A percentile compares a stretch with the other conserved stretches of the same genome.
Evolutionary conservation across 2,329 filamentous ascomycete species (phyloP).

Genomic region (Microthyrium microscopicum): DNA sequence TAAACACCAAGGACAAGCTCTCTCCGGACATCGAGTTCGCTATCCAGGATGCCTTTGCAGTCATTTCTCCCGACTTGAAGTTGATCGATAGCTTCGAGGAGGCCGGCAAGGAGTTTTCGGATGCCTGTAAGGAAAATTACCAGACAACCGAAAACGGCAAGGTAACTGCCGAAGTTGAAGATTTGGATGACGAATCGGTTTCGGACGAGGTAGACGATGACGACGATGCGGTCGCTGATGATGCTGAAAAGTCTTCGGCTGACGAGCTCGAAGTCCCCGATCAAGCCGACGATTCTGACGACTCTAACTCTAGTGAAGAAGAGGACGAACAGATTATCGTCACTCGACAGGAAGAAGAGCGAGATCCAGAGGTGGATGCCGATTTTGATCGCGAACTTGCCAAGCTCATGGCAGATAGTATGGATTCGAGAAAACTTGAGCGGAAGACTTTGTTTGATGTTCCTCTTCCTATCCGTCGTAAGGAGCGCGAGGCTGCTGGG

Average conservation of each 20-base stretch:
- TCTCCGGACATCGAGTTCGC: conserved; percentile 98
- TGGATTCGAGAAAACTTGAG: conserved; percentile 91
- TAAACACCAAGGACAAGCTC: conserved; percentile 71
- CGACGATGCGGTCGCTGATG: conserved; percentile 27
- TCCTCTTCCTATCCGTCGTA: conserved; percentile 80
- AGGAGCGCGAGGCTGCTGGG: conserved; percentile 13
- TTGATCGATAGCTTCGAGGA: conserved; percentile 66
- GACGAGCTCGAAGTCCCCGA: conserved; percentile 36
- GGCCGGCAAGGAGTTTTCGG: conserved; percentile 65
- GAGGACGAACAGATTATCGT: conserved; percentile 82
- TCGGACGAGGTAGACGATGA: conserved; percentile 62
- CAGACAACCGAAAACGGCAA: conserved; percentile 61
- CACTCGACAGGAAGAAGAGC: conserved; percentile 72
- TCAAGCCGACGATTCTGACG: conserved; percentile 31
- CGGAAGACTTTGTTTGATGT: conserved; percentile 90
- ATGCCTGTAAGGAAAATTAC: conserved; percentile 81
- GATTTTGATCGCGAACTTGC: conserved; percentile 97
- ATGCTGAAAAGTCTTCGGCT: conserved; percentile 20
- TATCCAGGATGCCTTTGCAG: conserved; percentile 75
- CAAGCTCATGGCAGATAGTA: conserved; percentile 94
- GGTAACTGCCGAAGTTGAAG: conserved; percentile 49
- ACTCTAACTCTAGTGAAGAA: conserved; percentile 24
- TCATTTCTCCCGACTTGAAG: conserved; percentile 86
- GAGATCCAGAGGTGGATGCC: conserved; percentile 85
- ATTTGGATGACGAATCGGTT: conserved; percentile 45